phyloP scores from a whole-genome alignment of 2,329 filamentous ascomycete genomes.

The Fonsecaea nubica region DNA sequence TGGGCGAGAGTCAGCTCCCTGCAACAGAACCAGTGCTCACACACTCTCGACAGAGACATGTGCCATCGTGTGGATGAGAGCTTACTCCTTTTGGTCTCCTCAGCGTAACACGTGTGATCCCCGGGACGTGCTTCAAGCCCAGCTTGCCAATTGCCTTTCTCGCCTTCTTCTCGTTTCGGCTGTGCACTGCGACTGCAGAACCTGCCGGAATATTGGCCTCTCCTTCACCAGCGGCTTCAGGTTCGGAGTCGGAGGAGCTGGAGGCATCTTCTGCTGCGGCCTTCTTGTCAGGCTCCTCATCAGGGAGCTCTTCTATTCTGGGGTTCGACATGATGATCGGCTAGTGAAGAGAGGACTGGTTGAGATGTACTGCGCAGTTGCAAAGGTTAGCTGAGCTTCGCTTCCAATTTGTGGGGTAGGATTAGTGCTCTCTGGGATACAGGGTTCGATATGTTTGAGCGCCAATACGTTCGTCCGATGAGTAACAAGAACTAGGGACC shows the following conservation, averaged over 20 bases:
- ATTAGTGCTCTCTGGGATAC: background rate
- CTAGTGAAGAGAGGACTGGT: background rate
- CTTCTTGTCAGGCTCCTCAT: conserved; percentile 84
- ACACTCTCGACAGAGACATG: background rate
- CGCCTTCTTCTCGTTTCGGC: conserved; percentile 99
- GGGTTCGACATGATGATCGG: conserved; percentile 83
- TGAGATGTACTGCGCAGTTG: conserved; percentile 7
- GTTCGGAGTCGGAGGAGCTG: conserved; percentile 58
- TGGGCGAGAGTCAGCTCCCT: conserved; percentile 25
- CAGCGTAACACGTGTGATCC: conserved; percentile 97
- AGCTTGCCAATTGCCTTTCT: conserved; percentile 99
- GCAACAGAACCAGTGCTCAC: background rate
- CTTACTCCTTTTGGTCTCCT: conserved; percentile 98
- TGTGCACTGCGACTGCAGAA: conserved; percentile 89
- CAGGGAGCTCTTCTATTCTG: conserved; percentile 95
- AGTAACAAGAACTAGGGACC: background rate
- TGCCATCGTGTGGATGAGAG: conserved; percentile 43
- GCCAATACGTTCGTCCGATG: background rate
- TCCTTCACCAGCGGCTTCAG: conserved; percentile 45
- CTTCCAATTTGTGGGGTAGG: background rate
- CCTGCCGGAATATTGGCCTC: conserved; percentile 78
- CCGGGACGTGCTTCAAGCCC: conserved; percentile 92
- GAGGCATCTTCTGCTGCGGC: conserved; percentile 74
- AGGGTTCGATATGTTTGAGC: background rate
- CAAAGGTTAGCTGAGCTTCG: background rate